Base-by-base conservation (phyloP, 345 rosid genomes). In the Salix exigua region DNA sequence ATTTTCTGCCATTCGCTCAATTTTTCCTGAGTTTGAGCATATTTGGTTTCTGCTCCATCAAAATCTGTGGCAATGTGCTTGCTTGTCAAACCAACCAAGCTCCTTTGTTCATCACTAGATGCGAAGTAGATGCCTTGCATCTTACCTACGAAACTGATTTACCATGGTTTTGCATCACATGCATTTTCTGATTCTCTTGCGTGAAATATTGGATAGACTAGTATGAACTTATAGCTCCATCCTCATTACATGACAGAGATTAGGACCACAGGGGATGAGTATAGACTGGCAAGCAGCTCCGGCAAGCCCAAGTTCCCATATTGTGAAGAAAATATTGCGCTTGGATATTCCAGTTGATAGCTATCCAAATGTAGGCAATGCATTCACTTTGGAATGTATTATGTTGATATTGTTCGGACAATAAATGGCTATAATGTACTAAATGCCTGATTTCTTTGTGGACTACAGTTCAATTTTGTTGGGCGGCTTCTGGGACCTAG, bases 221-320 rank as follows among this genome's bases (percentile, higher is more conserved):
- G 48, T 11, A 71, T 53, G 48, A 71, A 58, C 62, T 58, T n/a
- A 23, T 21, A 58, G 28, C 65, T 5, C 33, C 46, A 13, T 71
- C 14, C 26, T 78, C 9, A 6, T 46, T 25, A 8, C 6, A 28
- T 42, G 21, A 80, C 88, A 95, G 99, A 89, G 97, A 86, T 69
- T 90, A 72, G 92, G 94, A 74, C 86, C 86, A 37, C 91, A 86
- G 77, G 99, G 99, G 76, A 91, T 95, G 96, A 86, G 92, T 58
- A 91, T 93, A 95, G 97, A 95, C 80, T 92, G 99, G 99, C 96
- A 95, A 89, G 89, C 92, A 78, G 94, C 91, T 16, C 94, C 96
- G 75, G 88, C 97, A 75, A 95, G 99, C 81, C 97, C 97, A 75
- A 90, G 96, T 75, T 84, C 97, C 17, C 90, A 81, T 82, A 86